Conservation (phyloP, 177 flowering plant genomes). For the Telopea speciosissima region DNA sequence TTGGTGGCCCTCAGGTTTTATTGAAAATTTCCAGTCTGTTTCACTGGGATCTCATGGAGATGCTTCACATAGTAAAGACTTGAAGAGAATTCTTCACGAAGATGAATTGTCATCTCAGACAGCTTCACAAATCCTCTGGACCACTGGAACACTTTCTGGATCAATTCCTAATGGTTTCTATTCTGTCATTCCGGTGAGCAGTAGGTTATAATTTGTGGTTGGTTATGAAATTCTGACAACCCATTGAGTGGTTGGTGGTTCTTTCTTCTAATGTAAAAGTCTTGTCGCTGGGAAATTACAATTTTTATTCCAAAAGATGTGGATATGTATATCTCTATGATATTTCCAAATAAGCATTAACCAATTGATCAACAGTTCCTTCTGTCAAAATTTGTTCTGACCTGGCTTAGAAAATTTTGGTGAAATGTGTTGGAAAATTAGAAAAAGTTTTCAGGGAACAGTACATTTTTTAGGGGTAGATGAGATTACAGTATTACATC, state of each 20-base stretch:
- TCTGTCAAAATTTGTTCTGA: too few species aligned
- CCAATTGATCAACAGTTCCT: too few species aligned
- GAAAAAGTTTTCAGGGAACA: too few species aligned
- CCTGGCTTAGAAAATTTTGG: too few species aligned
- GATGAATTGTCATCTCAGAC: slow-evolving; percentile 45
- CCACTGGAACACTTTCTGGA: slow-evolving; percentile 71
- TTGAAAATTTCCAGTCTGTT: slow-evolving; percentile 63
- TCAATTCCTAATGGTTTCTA: slow-evolving; percentile 93
- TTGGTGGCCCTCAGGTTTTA: slow-evolving; percentile 76
- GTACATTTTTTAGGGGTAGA: too few species aligned
- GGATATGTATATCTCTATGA: too few species aligned
- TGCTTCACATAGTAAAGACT: slow-evolving; percentile 30
- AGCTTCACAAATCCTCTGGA: slow-evolving; percentile 87
- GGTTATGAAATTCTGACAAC: not conserved
- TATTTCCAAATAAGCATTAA: too few species aligned
- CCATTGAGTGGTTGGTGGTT: not conserved
- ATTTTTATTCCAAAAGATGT: too few species aligned
- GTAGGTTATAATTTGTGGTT: slow-evolving; percentile 3
- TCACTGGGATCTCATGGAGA: slow-evolving; percentile 60
- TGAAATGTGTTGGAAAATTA: too few species aligned
- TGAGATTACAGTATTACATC: too few species aligned
- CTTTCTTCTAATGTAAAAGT: not conserved
- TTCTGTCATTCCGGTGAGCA: slow-evolving; percentile 79
- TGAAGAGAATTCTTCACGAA: slow-evolving; percentile 29
- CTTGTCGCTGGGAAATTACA: too few species aligned